Evolutionary conservation across 768 basidiomycete genomes (phyloP).

Genomic region (Lentinula boryana): DNA sequence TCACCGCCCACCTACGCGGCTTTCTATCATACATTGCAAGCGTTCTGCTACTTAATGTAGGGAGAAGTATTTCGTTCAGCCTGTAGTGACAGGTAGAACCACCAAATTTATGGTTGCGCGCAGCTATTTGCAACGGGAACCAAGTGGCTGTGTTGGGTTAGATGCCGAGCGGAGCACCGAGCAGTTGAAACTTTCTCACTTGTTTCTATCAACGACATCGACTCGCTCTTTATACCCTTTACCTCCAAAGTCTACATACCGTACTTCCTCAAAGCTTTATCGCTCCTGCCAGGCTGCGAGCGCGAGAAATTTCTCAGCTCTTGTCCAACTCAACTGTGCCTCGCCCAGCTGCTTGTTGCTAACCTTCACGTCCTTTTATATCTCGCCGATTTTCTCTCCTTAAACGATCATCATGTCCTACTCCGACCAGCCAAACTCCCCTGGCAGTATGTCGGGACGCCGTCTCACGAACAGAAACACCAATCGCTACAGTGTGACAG

Average conservation of each 20-base stretch:
- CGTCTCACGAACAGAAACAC: conserved; percentile 89
- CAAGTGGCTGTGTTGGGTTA: neutral
- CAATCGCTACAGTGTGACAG: conserved; percentile 94
- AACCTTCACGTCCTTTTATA: conserved; percentile 9
- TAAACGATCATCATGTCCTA: conserved; percentile 52
- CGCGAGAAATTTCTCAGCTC: conserved; percentile 37
- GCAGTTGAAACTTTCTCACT: neutral
- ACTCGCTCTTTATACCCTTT: conserved; percentile 30
- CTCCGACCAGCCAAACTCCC: conserved; percentile 53
- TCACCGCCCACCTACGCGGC: no score
- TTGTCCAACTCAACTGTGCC: conserved; percentile 11
- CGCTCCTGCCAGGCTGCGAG: conserved; percentile 23
- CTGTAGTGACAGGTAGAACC: neutral
- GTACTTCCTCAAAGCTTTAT: conserved; percentile 18
- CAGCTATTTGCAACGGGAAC: no score
- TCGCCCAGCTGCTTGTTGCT: conserved; percentile 11
- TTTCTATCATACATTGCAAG: no score
- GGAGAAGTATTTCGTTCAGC: neutral
- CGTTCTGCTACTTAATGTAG: no score
- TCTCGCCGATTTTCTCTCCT: conserved; percentile 18
- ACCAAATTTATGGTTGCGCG: no score
- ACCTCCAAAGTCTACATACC: conserved; percentile 12
- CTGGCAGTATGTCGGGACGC: conserved; percentile 61
- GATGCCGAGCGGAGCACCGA: neutral
- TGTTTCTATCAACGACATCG: conserved; percentile 8